These are phyloP conservation scores for Pleoardoris graminearum DNA, from an alignment of 2,329 filamentous ascomycete species.

Conservation along the genomic window DNA sequence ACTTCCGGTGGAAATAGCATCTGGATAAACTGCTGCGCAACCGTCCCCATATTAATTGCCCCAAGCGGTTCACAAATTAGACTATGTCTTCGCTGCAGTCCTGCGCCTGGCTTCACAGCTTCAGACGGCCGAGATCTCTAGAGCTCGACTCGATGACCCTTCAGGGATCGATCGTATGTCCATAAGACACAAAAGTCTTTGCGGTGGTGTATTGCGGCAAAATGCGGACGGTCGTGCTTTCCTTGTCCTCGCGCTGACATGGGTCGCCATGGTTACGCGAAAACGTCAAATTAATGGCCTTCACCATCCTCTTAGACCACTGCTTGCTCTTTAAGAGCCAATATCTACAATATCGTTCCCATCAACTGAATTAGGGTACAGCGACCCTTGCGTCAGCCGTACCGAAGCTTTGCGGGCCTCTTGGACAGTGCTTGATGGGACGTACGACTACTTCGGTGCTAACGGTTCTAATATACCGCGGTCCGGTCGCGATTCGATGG, in stretches of 20 bases:
- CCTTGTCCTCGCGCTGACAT: slow-evolving; percentile 9
- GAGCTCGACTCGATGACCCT: neutral
- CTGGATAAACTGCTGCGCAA: slow-evolving; percentile 1
- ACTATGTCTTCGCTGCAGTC: slow-evolving; percentile 1
- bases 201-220: slow-evolving; percentile 1
- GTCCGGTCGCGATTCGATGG: neutral
- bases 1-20: slow-evolving; percentile 7
- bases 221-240: slow-evolving; percentile 8
- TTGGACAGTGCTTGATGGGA: slow-evolving; percentile 4
- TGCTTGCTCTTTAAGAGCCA: slow-evolving; percentile 13
- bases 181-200: slow-evolving; percentile 5
- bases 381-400: neutral
- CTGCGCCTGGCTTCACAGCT: neutral
- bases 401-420: slow-evolving; percentile 1
- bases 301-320: slow-evolving; percentile 12
- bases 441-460: slow-evolving; percentile 1
- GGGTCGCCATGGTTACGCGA: slow-evolving; percentile 19
- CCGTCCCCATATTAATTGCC: neutral
- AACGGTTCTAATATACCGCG: neutral
- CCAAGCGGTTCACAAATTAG: neutral
- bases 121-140: neutral
- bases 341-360: slow-evolving; percentile 9
- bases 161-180: neutral
- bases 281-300: slow-evolving; percentile 28
- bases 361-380: slow-evolving; percentile 15